Evolutionary conservation across 768 basidiomycete species (phyloP), one percentile per base, ranked within the genome.

Genomic region (Boletus speciosus): DNA sequence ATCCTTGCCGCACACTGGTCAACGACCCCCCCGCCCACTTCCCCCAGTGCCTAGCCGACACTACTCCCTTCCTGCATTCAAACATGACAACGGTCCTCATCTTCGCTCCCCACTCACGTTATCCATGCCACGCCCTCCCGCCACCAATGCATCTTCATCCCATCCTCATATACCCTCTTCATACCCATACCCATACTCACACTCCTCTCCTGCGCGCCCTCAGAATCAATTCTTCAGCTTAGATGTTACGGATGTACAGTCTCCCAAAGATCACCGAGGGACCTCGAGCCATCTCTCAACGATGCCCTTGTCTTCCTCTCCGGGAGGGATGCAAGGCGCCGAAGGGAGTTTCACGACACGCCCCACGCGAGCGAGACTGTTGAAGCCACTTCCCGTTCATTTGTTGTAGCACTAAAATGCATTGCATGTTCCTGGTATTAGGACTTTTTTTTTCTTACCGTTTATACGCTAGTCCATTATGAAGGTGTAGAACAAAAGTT

Each of bases 51-150:
- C 55, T 38, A 60, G 14, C 43, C 62, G 68, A 19, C 66, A 62
- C 34, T 45, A 29, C 19, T 66, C 67, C 9, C 61, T 69, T 47
- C 68, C 68, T 37, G 57, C 60, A 35, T 54, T 56, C 36, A 55
- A 49, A 44, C 61, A 64, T 5, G 49, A 41, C 23, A 27, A 37
- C 12, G 39, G 11, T 1, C 14, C 58, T n/a, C 29, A 27, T 15
- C 44, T 44, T 27, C 56, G 6, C 0, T 50, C 54, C 29, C 15
- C 44, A 16, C 49, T 54, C 27, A 40, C 47, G 5, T 9, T 56
- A n/a, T 51, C 58, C n/a, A 47, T 39, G 1, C 39, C 58, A 16
- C 42, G 11, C 27, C 45, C 58, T 39, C 25, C 41, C 9, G 15
- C 44, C 27, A 39, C 52, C 0, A 37, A 46, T 21, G 6, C 19